Conservation (phyloP, 768 basidiomycete genomes). For the Royoungia palumana region DNA sequence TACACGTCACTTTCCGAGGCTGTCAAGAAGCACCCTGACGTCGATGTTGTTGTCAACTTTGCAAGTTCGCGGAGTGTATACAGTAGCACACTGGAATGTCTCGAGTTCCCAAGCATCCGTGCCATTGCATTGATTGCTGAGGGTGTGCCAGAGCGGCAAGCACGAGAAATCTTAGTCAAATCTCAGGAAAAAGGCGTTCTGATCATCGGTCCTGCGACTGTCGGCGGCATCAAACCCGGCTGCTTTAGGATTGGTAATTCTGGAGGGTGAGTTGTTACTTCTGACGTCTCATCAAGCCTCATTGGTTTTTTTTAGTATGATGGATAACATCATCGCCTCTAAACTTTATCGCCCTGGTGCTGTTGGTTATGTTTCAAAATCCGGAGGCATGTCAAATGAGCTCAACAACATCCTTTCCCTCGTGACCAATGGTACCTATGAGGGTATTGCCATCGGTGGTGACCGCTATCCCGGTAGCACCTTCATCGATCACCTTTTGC, state of each 20-base stretch:
- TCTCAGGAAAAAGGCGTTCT: conserved; percentile 83
- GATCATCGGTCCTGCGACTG: conserved; percentile 96
- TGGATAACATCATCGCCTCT: conserved; percentile 99
- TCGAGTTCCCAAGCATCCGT: conserved; percentile 45
- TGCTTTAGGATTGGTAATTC: conserved; percentile 99
- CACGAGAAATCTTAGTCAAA: conserved; percentile 90
- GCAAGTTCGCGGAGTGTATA: conserved; percentile 92
- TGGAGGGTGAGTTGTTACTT: conserved; percentile 66
- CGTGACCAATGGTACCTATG: conserved; percentile 96
- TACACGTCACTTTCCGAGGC: conserved; percentile 93
- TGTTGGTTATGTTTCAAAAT: conserved; percentile 99
- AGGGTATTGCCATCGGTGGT: conserved; percentile 99
- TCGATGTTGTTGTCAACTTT: conserved; percentile 98
- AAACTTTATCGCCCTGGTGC: conserved; percentile 98
- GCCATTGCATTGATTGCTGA: conserved; percentile 93
- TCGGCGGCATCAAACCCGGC: conserved; percentile 99
- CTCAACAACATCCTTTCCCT: conserved; percentile 99
- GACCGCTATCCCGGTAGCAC: conserved; percentile 98
- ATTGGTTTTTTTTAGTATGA: conserved; percentile 62
- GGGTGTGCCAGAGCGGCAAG: conserved; percentile 97
- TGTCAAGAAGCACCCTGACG: conserved; percentile 90
- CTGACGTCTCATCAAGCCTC: neutral
- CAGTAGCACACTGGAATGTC: conserved; percentile 88
- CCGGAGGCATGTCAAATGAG: conserved; percentile 99
- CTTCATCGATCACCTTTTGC: conserved; percentile 97